Base-by-base conservation (phyloP, 495 filamentous ascomycete genomes). In the Aspergillus funiculosus region DNA sequence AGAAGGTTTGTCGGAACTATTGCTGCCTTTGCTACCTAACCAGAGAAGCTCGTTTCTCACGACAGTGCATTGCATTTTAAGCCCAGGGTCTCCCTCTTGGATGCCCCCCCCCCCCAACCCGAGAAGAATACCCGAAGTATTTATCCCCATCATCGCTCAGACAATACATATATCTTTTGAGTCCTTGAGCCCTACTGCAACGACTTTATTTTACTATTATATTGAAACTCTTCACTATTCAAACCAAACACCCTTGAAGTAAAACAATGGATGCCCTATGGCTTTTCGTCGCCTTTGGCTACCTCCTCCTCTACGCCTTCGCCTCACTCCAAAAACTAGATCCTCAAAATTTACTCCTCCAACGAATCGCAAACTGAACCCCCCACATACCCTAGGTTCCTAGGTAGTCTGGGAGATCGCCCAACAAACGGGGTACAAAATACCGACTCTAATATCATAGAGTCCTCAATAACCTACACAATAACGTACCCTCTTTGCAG, bases 301-400 rank as follows among this genome's bases (percentile, higher is more conserved):
- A 70, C 43, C 46, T 70, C 36, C 58, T 70, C 10, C 56, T 70
- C 18, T 70, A 70, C 46, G 67, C 67, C 26, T 68, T 70, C 43
- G 67, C 67, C n/a, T 47, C 55, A 6, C 28, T 61, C 37, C 55
- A 63, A 46, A 41, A 35, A 17, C 51, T 57, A n/a, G 42, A 60
- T 29, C 14, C 35, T 11, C 48, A 44, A 20, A 49, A 21, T n/a
- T 18, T 51, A 25, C 39, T 18, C 11, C 20, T 54, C 5, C 35
- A 32, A 15, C 52, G 43, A 10, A 60, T 67, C 41, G 49, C 44
- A 28, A 50, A 45, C 17, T 65, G 46, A 52, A 18, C 20, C 19
- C n/a, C n/a, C n/a, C n/a, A n/a, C n/a, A n/a, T n/a, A n/a, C n/a
- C n/a, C n/a, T n/a, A n/a, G n/a, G n/a, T n/a, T 29, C 39, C 25